phyloP scores from a whole-genome alignment of 2,329 filamentous ascomycete species.

The Colletotrichum horii region DNA sequence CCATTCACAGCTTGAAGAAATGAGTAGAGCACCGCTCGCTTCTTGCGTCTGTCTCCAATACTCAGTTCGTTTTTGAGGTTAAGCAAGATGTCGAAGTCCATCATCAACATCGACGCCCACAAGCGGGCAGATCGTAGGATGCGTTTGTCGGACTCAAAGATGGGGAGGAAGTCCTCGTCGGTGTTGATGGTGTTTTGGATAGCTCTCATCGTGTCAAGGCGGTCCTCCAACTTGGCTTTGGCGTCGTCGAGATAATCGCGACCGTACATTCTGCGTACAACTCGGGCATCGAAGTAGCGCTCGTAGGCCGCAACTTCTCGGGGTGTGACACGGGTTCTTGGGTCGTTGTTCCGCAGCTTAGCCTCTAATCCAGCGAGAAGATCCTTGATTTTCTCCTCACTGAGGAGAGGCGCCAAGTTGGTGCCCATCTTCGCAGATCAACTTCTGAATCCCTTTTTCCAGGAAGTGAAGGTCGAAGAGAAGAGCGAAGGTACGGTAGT shows the following conservation, averaged over 20 bases:
- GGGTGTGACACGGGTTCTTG: neutral
- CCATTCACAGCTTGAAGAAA: neutral
- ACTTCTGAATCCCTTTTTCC: neutral
- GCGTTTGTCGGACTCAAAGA: neutral
- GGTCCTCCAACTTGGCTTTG: neutral
- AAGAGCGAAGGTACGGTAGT: neutral
- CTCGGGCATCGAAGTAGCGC: neutral
- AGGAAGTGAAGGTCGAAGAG: neutral
- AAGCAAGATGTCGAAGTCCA: neutral
- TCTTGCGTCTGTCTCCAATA: neutral
- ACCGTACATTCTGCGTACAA: neutral
- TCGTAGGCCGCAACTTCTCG: neutral
- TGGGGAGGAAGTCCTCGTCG: neutral
- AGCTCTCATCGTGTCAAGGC: neutral
- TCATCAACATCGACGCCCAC: neutral
- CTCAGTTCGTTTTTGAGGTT: neutral
- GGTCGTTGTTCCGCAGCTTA: neutral
- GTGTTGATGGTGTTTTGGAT: neutral
- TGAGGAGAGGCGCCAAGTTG: neutral
- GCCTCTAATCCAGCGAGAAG: neutral
- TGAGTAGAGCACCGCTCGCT: neutral
- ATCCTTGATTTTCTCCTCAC: neutral
- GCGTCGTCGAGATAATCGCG: neutral
- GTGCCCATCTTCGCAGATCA: neutral
- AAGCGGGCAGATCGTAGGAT: neutral